Evolutionary conservation across 1,139 yeast genomes (phyloP), one percentile per base, ranked within the genome.

Genomic region (Debaryomycetaceae sp.): DNA sequence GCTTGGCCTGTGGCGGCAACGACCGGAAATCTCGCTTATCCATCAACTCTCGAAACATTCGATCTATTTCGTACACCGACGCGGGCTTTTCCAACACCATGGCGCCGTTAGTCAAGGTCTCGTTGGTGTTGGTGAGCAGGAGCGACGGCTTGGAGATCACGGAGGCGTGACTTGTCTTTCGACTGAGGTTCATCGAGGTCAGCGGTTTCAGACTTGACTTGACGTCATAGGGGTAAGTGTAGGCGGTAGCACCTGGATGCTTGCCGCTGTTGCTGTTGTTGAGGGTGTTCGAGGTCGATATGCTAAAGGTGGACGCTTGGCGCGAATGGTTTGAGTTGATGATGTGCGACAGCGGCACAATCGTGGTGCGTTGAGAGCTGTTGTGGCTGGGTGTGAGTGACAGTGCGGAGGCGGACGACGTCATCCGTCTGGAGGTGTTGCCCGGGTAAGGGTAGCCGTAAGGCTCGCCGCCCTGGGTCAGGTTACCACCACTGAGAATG

Each of bases 11-110:
- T 17, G 75, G 75, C 0, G 96, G 95, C 30, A 88, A 65, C 34
- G 83, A 75, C 44, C 80, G 78, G 53, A 85, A 83, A 51, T 88
- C 94, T 46, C 96, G 72, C 46, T 83, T 81, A 36, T 79, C 82
- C 88, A 84, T 77, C 40, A 83, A 68, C 35, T 76, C 81, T 36
- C 75, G 68, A 49, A 81, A 83, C 71, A 79, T 60, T 34, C 69
- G 58, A 43, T 82, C 86, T 24, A 83, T 73, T 43, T 78, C 86
- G 43, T 62, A 61, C 3, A 65, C 71, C 41, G 78, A 74, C 7
- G 56, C 48, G 0, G 91, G 91, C 45, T 69, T 76, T 31, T 78
- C 83, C 16, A 63, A 42, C 17, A 35, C 38, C 36, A 59, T 54
- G 23, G 34, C 31, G 14, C 37, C 43, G 21, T 41, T 31, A 2